phyloP scores from a whole-genome alignment of 108 stramenopile genomes.

The Stephanodiscus minutulus region DNA sequence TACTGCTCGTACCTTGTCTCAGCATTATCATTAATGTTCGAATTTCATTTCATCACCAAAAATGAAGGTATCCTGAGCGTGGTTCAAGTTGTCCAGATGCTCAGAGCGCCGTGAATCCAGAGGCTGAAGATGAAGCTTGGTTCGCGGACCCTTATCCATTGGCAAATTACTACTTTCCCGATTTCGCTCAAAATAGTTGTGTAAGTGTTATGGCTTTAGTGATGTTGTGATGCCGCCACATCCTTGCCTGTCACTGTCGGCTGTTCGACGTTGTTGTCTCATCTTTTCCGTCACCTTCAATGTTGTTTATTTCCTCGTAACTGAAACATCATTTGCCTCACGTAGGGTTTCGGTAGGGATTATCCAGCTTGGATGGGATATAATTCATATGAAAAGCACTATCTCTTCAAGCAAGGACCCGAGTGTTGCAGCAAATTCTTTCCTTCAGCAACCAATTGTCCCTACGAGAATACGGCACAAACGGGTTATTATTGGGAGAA shows the following conservation, averaged over 20 bases:
- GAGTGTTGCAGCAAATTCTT: slow-evolving; percentile 17
- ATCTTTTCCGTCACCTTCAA: no score
- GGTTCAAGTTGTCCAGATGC: slow-evolving; percentile 10
- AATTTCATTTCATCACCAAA: not conserved
- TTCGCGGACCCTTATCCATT: slow-evolving; percentile 12
- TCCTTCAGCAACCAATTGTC: slow-evolving; percentile 5
- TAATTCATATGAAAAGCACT: slow-evolving; percentile 13
- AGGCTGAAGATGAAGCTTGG: no score
- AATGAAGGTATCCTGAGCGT: not conserved
- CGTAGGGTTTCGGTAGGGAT: slow-evolving; percentile 9
- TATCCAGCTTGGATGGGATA: slow-evolving; percentile 21
- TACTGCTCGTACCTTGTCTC: not conserved
- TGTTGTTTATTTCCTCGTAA: no score
- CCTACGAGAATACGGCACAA: slow-evolving; percentile 9
- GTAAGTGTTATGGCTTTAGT: no score
- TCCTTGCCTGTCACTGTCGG: no score
- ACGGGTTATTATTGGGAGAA: slow-evolving; percentile 18
- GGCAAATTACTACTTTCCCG: slow-evolving; percentile 14
- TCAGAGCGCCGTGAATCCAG: not conserved
- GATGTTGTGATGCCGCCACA: no score
- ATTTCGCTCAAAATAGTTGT: slow-evolving; percentile 11
- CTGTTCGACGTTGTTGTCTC: no score
- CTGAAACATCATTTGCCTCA: no score
- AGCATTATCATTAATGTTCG: not conserved
- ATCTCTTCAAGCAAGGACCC: slow-evolving; percentile 9